Base-by-base conservation (phyloP, 192 early-diverging fungal genomes). In the Spinellus fusiger region DNA sequence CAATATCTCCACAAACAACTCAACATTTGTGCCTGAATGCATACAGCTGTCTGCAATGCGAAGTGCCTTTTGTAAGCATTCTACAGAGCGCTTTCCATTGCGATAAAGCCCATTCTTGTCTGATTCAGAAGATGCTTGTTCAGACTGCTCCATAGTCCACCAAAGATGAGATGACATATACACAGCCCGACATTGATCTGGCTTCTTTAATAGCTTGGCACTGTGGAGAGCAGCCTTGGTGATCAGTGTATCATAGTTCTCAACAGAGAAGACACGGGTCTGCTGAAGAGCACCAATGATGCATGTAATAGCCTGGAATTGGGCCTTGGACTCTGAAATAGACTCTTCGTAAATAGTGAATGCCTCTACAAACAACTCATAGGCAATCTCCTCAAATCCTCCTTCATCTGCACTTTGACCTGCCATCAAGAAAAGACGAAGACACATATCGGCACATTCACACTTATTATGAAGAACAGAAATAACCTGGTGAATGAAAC, bases 331-430 rank as follows among this genome's bases (percentile, higher is more conserved):
- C 54, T 97, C 96, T 31, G 89, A 91, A 55, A 98, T 91, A 25
- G 89, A 86, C 60, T 99, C 95, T 71, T 99, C 98, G 69, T 96
- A 99, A 49, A 94, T 86, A 1, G 92, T 96, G 55, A 99, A 90
- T 20, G 96, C 95, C 83, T 96, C 87, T 5, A 95, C 95, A 73
- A 98, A 86, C 74, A 98, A 95, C 73, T 99, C 98, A 73, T 98
- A 99, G 9, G 86, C 84, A n/a, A 93, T 79, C 60, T 98, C 96
- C 65, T 97, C 95, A 67, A 93, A 85, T 5, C 90, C 84, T 15
- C 83, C 80, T 68, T 93, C 89, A 56, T 93, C 86, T 10, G 95
- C 93, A 16, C 84, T 83, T 58, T 92, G 84, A 0, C 93, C 97
- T 2, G 90, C 89, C 65, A 92, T 69, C 62, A 99, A 72, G 66